Evolutionary conservation across 2,329 filamentous ascomycete species (phyloP), one percentile per base, ranked within the genome.

Genomic region (Colletotrichum sojae): DNA sequence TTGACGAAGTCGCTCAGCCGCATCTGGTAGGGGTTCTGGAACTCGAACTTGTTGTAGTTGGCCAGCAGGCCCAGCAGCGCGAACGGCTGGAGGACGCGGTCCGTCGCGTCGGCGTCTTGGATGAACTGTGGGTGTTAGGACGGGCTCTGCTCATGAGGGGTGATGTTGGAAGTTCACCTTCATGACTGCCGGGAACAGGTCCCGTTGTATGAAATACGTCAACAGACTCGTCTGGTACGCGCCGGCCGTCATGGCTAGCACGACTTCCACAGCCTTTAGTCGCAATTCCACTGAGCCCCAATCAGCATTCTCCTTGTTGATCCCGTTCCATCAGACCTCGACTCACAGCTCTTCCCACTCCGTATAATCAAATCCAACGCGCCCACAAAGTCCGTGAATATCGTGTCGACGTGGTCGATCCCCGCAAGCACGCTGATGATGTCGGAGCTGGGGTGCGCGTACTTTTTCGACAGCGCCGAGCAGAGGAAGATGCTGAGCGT

Each of bases 21-120:
- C 71, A 97, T 84, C 75, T 96, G 92, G 75, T 99, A 99, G 0
- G 95, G 95, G 74, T 99, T 99, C 78, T 97, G 95, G 66, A 97
- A 95, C 80, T 99, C 96, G 76, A 99, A 99, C 80, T 98, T 99
- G 87, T 99, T 98, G 86, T 98, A 98, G 82, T 98, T 99, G 72
- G 94, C 93, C 61, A 99, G 84, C 4, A 98, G 86, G 13, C 95
- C 95, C 20, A 98, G 86, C 10, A 98, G 87, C 15, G 92, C 89
- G 73, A 98, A 94, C 0, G 95, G 92, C 67, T 93, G 89, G 51
- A 94, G 88, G 67, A 89, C 89, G 75, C 87, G 85, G 18, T 85
- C 82, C 40, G 88, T 84, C 25, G 87, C 86, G 70, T 94, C 90
- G 52, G 91, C 88, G 73, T 97, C 94, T 83, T 96, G 92, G 69